Evolutionary conservation across 2,329 filamentous ascomycete species (phyloP), one percentile per base, ranked within the genome.

Genomic region (Cladorrhinum sp.): DNA sequence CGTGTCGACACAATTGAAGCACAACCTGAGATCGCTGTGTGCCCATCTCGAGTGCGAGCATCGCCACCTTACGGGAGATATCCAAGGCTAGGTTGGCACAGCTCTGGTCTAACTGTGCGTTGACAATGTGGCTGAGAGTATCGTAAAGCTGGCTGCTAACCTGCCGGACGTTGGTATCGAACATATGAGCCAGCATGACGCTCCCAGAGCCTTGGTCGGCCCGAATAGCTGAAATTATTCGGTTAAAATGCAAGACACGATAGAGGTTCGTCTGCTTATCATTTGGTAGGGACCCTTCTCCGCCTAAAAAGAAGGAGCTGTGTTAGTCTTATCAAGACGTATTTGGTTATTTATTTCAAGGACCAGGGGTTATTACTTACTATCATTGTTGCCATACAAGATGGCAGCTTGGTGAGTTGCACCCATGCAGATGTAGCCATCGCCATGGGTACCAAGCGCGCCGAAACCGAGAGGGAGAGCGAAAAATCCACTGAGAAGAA

Each of bases 41-140:
- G 24, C 58, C 58, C 46, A 57, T 57, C 16, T 60, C 42, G 8
- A 60, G 48, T 14, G 58, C 58, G 9, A 60, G 30, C 4, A 52
- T 39, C 10, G 42, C 58, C 14, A 49, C 14, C 16, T 57, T 39
- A 1, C 55, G 52, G 3, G 26, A 26, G 10, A 60, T 42, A 6
- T 16, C 26, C 23, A 9, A 18, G 12, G 39, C 39, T 2, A 9
- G 14, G 4, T 18, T 14, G 5, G 21, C 23, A 30, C 39, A 42
- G 9, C 21, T 8, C n/a, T 26, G 18, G 2, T 39, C 14, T 14
- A 28, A 10, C 21, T 26, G 30, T 10, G 20, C 14, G 21, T 46
- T 21, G 16, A 21, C 42, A 20, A 46, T 56, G 36, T 24, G 33
- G 33, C n/a, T 20, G 7, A 16, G 23, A 12, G 7, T 48, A 18